Evolutionary conservation across 2,329 filamentous ascomycete species (phyloP), one percentile per base, ranked within the genome.

Genomic region (Thermoascus crustaceus): DNA sequence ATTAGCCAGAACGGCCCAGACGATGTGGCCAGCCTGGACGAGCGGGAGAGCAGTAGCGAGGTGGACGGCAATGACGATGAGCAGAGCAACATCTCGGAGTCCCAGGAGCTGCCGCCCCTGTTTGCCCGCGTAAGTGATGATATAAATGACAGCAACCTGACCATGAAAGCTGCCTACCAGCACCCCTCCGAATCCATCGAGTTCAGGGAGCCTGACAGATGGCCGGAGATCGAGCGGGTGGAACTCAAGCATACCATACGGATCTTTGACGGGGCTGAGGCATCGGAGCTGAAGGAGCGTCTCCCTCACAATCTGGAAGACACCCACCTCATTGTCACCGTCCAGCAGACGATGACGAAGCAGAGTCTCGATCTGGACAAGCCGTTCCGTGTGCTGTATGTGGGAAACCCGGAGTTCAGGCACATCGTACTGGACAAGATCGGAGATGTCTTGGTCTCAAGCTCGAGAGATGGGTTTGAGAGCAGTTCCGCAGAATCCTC

Each of bases 381-480:
- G 38, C 64, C 65, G 3, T 68, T 67, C 32, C 62, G 59, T 23
- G 57, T 68, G 17, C 48, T 68, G 2, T 68, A 67, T 38, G 42
- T 65, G 18, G 66, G 66, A 10, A 50, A 61, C 32, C 41, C 57
- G 0, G 54, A 55, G 5, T 60, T 55, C 24, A 58, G 63, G 23
- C 57, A 60, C 25, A 59, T 57, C 22, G 56, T 69, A 30, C 53
- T 68, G 9, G 61, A 66, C 43, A 71, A 70, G 41, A 60, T 71
- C 11, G 67, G 64, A 7, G 64, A 68, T 43, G 64, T 66, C 7
- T 43, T 71, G 17, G 64, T 67, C 5, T 62, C 64, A 11, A 61
- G 60, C 40, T 55, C 58, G 13, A 47, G 44, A 16, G 46, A 52
- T 33, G 50, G 51, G 23, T 53, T 52, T 7, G 54, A 53, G 34